These are phyloP conservation scores for Flaveria sonorensis DNA, from an alignment of 129 eudicot species.

Conservation along the genomic window DNA sequence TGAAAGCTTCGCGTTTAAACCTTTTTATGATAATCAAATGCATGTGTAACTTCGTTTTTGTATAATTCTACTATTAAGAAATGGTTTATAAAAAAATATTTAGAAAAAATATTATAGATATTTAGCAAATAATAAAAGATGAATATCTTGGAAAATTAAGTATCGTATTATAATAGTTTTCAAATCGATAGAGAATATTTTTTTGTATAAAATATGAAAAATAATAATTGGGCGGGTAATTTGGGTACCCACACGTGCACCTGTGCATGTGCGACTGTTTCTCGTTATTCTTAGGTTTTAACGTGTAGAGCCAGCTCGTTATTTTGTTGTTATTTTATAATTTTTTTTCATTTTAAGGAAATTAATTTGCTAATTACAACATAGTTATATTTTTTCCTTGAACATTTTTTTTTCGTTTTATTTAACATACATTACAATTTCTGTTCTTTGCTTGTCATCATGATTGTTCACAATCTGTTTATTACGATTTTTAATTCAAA, in stretches of 20 bases:
- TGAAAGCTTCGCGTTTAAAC: too few relatives aligned
- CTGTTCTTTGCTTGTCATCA: neutral
- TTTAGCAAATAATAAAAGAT: neutral
- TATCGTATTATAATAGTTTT: slow-evolving; percentile 1
- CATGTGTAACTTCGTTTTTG: too few relatives aligned
- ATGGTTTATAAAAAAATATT: too few relatives aligned
- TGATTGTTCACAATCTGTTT: neutral
- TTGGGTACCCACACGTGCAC: slow-evolving; percentile 63
- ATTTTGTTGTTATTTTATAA: slow-evolving; percentile 1
- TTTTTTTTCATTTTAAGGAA: neutral
- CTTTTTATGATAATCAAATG: too few relatives aligned
- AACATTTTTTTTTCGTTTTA: neutral
- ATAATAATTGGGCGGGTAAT: slow-evolving; percentile 40
- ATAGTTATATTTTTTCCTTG: neutral
- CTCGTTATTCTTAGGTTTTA: slow-evolving; percentile 28
- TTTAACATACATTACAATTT: too few relatives aligned
- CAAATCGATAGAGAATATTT: slow-evolving; percentile 8
- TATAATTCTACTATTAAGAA: too few relatives aligned
- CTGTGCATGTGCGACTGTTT: slow-evolving; percentile 43
- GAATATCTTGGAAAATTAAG: neutral
- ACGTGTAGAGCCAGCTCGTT: slow-evolving; percentile 28
- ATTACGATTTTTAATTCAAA: neutral
- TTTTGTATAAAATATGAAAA: slow-evolving; percentile 9
- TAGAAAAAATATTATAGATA: neutral
- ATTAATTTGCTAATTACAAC: neutral